Evolutionary conservation across 108 stramenopile genomes (phyloP).

Genomic region (Fragilaria crotonensis): DNA sequence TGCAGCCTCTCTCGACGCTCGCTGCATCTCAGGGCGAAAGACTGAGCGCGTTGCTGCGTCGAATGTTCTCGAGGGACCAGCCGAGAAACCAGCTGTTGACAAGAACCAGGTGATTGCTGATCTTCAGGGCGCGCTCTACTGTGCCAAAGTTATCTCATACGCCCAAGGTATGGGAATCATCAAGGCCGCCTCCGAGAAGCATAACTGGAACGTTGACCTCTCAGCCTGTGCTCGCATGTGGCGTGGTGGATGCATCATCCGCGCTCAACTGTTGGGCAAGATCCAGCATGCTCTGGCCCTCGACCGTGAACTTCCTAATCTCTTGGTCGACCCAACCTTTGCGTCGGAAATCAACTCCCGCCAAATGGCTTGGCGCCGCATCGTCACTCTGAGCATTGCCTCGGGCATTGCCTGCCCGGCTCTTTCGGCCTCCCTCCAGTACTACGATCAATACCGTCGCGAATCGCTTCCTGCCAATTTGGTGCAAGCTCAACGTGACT

Average conservation of each 20-base stretch:
- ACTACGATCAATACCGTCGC: conserved; percentile 95
- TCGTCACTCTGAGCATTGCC: conserved; percentile 87
- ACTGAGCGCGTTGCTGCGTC: conserved; percentile 84
- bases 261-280: conserved; percentile 86
- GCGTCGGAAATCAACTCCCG: conserved; percentile 75
- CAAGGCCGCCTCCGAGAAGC: conserved; percentile 79
- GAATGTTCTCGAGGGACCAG: conserved; percentile 79
- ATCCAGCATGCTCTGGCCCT: conserved; percentile 82
- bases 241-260: conserved; percentile 99
- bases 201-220: conserved; percentile 88
- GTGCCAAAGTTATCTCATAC: conserved; percentile 95
- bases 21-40: conserved; percentile 90
- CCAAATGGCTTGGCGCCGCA: conserved; percentile 87
- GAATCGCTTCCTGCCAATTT: conserved; percentile 88
- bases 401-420: conserved; percentile 88
- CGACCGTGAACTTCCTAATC: conserved; percentile 72
- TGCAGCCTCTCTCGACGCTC: conserved; percentile 90
- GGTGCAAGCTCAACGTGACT: conserved; percentile 97
- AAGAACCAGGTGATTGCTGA: conserved; percentile 90
- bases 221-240: conserved; percentile 94
- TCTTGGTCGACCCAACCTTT: conserved; percentile 91
- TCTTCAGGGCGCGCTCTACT: conserved; percentile 86
- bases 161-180: conserved; percentile 96
- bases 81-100: conserved; percentile 64
- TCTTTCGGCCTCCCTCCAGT: conserved; percentile 81